A percentile compares a stretch with the other conserved stretches of the same genome.
Evolutionary conservation across 305 asterid genomes (phyloP).

Genomic region (Rubia balearica): DNA sequence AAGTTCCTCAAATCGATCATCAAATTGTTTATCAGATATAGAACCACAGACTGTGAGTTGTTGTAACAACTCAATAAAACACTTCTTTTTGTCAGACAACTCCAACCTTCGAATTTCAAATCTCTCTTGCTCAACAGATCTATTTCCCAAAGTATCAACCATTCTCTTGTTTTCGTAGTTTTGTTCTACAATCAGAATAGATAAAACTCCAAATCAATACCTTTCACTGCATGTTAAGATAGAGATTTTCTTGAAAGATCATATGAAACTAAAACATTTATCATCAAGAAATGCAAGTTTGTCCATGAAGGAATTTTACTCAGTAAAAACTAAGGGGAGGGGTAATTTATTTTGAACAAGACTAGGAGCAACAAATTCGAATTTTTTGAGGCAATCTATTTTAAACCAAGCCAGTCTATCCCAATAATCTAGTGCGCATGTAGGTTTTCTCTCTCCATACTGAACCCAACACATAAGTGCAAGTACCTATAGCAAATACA

Average conservation of each 20-base stretch:
- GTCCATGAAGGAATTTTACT: neutral
- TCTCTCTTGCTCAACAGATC: slow-evolving; percentile 26
- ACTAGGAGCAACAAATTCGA: neutral
- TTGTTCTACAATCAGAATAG: neutral
- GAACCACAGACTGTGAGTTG: slow-evolving; percentile 37
- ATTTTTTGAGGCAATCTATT: slow-evolving; percentile 25
- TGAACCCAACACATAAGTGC: neutral
- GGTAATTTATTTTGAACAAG: slow-evolving; percentile 18
- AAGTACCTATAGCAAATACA: neutral
- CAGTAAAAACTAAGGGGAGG: slow-evolving; percentile 27
- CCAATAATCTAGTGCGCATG: neutral
- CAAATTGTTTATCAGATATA: slow-evolving; percentile 28
- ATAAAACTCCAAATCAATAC: neutral
- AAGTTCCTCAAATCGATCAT: slow-evolving; percentile 28
- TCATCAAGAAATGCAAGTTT: neutral
- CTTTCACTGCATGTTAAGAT: neutral
- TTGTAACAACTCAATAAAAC: slow-evolving; percentile 31
- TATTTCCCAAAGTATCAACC: slow-evolving; percentile 23
- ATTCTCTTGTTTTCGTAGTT: neutral
- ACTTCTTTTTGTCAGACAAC: slow-evolving; percentile 43
- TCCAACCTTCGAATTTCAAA: slow-evolving; percentile 51
- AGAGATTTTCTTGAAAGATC: neutral
- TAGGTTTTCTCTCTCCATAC: neutral
- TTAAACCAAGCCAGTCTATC: slow-evolving; percentile 12
- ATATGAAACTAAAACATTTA: neutral